Base-by-base conservation (phyloP, 2,329 filamentous ascomycete species). In the Cercospora sesami region DNA sequence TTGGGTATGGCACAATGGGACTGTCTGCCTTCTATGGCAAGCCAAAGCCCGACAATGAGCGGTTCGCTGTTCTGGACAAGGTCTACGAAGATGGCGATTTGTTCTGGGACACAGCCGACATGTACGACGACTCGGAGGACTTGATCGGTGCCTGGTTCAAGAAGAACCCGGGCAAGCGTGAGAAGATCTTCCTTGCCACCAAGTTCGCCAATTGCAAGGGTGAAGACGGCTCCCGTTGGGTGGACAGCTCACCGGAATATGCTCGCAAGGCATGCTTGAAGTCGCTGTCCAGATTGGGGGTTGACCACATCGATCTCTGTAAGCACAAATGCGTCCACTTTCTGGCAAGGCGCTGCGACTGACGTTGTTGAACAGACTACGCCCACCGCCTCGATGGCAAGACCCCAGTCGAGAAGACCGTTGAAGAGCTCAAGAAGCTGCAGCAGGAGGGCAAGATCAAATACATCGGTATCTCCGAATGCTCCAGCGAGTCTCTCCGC, bases 1-100 rank as follows among this genome's bases (percentile, higher is more conserved):
- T 87, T 7, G 86, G 86, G 10, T 82, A 86, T 33, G 85, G 86
- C 16, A 77, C 84, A 23, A 87, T 88, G 86, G 84, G 85, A 3
- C 69, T 84, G 69, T 75, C 74, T 48, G 75, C 77, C 57, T 83
- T 82, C 74, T 86, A 86, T 69, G 83, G 84, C 60, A 68, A 72
- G n/a, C 73, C 78, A 5, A 83, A 82, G 61, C 80, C 84, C 2
- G 84, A 87, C 31, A 75, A 81, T 23, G 83, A 86, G 68, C 82
- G 84, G 2, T 79, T 87, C 66, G 80, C 80, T 3, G 71, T 87
- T 2, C 81, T 88, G 21, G 84, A 87, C 73, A 80, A 80, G 12
- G 81, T 81, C 3, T 83, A 83, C 76, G 82, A 83, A 30, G 70
- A 83, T 1, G 86, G 86, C 60, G 81, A 82, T 60, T 80, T 79